Evolutionary conservation across 1,284 basidiomycete species (phyloP), one percentile per base, ranked within the genome.

Genomic region (Mycena citricolor): DNA sequence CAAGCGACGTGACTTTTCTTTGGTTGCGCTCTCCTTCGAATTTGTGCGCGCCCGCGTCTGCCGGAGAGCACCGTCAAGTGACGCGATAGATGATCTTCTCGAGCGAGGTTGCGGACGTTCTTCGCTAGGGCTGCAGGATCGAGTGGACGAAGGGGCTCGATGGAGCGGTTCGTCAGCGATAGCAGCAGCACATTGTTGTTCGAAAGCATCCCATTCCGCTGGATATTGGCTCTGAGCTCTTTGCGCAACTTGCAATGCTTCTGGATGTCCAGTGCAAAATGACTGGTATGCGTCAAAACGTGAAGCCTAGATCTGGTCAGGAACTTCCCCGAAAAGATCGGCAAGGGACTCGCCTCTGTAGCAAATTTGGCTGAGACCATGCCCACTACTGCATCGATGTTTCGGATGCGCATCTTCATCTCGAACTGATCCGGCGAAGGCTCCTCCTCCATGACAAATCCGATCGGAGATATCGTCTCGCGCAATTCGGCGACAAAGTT

Each of bases 231-330:
- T 70, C 38, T 83, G 77, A 8, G 83, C 71, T 32, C 75, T 76
- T 44, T 85, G 77, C 2, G 93, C 70, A 12, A 91, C 59, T 45
- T 87, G 81, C 37, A 84, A 69, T 0, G 90, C 91, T 54, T 89
- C 85, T 37, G 81, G 78, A 58, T 95, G 91, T 1, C 83, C 83
- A 0, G 89, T 79, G 58, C 93, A 95, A 57, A 91, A 95, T 10
- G 75, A 67, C 61, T 90, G 79, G 67, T 97, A 97, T 2, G 82
- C 73, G 43, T 77, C 71, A 57, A 94, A 94, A 31, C 76, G 70
- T 12, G 82, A 69, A 14, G 83, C 82, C 90, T 92, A 57, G n/a
- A 52, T 10, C 44, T 40, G 22, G 35, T 53, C 39, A 45, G 31
- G 10, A 11, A 17, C 54, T 22, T 30, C 29, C 13, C 10, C 10